phyloP scores from a whole-genome alignment of 2,329 filamentous ascomycete genomes.

The Ceratocystis alfenasii region DNA sequence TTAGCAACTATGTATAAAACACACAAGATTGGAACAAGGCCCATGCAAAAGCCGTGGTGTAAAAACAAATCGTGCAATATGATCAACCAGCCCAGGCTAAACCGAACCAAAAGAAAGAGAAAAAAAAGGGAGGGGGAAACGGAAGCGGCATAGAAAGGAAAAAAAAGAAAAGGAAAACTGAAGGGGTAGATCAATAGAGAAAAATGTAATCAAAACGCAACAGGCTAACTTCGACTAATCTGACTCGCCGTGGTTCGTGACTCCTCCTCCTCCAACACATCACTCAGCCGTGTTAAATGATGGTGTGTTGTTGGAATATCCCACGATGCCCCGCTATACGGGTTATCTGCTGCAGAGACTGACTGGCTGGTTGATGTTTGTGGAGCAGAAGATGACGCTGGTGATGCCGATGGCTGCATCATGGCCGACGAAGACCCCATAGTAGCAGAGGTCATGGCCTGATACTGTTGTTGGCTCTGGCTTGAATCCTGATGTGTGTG shows the following conservation, averaged over 20 bases:
- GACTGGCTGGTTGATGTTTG: not conserved
- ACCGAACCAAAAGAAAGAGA: conserved; percentile 1
- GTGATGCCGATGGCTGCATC: conserved; percentile 5
- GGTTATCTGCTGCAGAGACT: conserved; percentile 29
- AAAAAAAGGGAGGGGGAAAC: not conserved
- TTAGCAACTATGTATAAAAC: conserved; percentile 7
- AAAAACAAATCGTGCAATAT: conserved; percentile 9
- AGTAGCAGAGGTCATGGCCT: conserved; percentile 7
- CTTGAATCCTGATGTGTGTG: conserved; percentile 31
- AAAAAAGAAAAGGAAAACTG: not conserved
- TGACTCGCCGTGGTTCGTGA: conserved; percentile 59
- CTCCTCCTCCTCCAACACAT: conserved; percentile 77
- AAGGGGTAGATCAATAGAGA: not conserved
- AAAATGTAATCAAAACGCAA: not conserved
- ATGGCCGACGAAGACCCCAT: conserved; percentile 26
- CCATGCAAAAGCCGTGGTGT: not conserved
- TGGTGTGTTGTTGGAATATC: conserved; percentile 68
- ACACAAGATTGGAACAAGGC: conserved; percentile 6
- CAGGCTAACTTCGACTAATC: conserved; percentile 34
- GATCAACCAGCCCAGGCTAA: conserved; percentile 12
- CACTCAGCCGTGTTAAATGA: conserved; percentile 77
- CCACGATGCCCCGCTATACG: conserved; percentile 59
- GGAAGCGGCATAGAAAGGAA: not conserved
- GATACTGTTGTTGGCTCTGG: conserved; percentile 17
- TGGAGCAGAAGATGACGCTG: not conserved